Evolutionary conservation across 2,329 filamentous ascomycete genomes (phyloP), one percentile per base, ranked within the genome.

Genomic region (Cercospora sp.): DNA sequence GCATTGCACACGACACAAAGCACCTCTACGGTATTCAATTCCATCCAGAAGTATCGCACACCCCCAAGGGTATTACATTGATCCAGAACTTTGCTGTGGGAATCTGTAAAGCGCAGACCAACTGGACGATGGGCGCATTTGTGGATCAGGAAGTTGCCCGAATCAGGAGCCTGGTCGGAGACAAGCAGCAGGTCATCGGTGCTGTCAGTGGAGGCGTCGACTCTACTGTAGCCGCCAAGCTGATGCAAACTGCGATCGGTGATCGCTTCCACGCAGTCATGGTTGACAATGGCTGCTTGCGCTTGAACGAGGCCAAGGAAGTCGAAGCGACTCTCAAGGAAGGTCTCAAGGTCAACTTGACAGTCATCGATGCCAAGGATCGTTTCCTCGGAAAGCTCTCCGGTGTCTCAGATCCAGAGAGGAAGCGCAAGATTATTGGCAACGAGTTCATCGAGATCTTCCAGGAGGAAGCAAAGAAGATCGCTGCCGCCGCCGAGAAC

Each of bases 351-450:
- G 96, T 98, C 80, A 95, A 97, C 79, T 84, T 98, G 2, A 96
- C 92, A 0, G 90, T 98, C 30, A 88, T 96, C 1, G 91, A 98
- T 77, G 93, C 88, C 0, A 86, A 86, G 9, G 85, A 96, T 69
- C 83, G 87, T 28, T 98, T 98, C 84, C 83, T 97, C n/a, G 82
- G 82, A 31, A 85, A 89, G 26, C 87, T 98, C 0, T 86, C 87
- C 72, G 94, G 93, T 18, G 87, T 97, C 28, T 83, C 82, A 0
- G 83, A 91, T 66, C 94, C 94, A 0, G 94, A 98, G 81, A 87
- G 87, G 77, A 97, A 97, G 85, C 86, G 94, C 65, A 97, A 96
- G 82, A 89, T 97, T 74, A 97, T 97, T 69, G 94, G 93, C 65
- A 87, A 85, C 70, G 91, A 87, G 23, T 91, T 93, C 79, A 93